Base-by-base conservation (phyloP, 805 yeast genomes). In the Schwanniomyces vanrijiae region DNA sequence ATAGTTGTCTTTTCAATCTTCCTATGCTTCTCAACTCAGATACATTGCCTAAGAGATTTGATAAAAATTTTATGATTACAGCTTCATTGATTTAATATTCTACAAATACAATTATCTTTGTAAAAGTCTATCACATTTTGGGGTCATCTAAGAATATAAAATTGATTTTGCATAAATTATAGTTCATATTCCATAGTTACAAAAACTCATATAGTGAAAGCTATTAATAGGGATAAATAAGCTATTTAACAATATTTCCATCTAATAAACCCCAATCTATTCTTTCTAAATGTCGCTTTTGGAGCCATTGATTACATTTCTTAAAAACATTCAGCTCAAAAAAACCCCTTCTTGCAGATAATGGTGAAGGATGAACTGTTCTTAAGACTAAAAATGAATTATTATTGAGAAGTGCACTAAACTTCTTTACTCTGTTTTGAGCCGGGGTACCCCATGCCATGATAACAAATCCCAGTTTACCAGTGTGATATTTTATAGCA, bases 311-410 rank as follows among this genome's bases (percentile, higher is more conserved):
- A 61, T 94, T 92, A 37, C 92, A 82, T 59, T 79, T 77, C 43
- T 64, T 74, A 65, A 90, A 92, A 58, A 90, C 97, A 19, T 73
- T 68, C 55, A 86, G 82, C 2, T 83, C 83, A 56, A 92, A 91
- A 64, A 87, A 94, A 1, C 78, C 96, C 37, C 95, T 71, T 16
- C 86, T 76, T 0, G 99, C 99, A 51, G 96, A 87, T 42, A 94
- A 69, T 1, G 99, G 99, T 22, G 96, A 87, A 0, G 99, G 99
- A 66, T 94, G 99, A 0, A 90, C 97, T 0, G 90, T 76, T 51
- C 77, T 78, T 22, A 94, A 66, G 0, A 88, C 80, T 37, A 77
- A 56, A 47, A 82, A 76, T 33, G 70, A 64, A 3, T 64, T 45
- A 58, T 42, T 58, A 56, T 52, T 66, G 50, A 53, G 55, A 53